These are phyloP conservation scores for Oidiodendron maius DNA, from an alignment of 495 filamentous ascomycete species.

Conservation along the genomic window DNA sequence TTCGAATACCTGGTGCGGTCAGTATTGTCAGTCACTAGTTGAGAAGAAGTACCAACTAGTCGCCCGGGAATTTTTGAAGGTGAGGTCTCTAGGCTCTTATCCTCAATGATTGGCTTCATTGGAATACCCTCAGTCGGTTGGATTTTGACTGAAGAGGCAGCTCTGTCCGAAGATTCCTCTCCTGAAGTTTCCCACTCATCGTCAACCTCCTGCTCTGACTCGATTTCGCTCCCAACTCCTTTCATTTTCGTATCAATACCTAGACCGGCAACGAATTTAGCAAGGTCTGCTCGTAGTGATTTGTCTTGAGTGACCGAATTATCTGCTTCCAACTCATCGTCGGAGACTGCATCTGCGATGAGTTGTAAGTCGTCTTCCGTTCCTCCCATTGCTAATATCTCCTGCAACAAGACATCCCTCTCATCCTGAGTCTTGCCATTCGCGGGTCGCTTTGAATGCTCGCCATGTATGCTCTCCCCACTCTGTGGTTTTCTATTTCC, in stretches of 20 bases:
- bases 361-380: conserved; percentile 69
- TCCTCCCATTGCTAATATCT: conserved; percentile 72
- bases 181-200: conserved; percentile 22
- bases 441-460: conserved; percentile 30
- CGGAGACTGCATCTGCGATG: conserved; percentile 36
- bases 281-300: conserved; percentile 18
- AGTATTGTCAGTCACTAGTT: conserved; percentile 18
- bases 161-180: conserved; percentile 11
- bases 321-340: conserved; percentile 22
- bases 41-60: conserved; percentile 15
- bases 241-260: conserved; percentile 15
- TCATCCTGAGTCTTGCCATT: conserved; percentile 21
- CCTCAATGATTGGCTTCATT: no score
- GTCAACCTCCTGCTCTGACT: conserved; percentile 18
- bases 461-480: conserved; percentile 14
- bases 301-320: conserved; percentile 7
- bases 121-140: no score
- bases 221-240: conserved; percentile 15
- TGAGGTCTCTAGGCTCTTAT: conserved; percentile 10
- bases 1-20: conserved; percentile 53
- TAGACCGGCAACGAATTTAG: conserved; percentile 19
- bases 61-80: conserved; percentile 15
- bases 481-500: conserved; percentile 38
- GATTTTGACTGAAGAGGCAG: conserved; percentile 24
- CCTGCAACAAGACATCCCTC: conserved; percentile 47